Base-by-base conservation (phyloP, 352 stramenopile genomes). In the Elongisporangium senticosum region DNA sequence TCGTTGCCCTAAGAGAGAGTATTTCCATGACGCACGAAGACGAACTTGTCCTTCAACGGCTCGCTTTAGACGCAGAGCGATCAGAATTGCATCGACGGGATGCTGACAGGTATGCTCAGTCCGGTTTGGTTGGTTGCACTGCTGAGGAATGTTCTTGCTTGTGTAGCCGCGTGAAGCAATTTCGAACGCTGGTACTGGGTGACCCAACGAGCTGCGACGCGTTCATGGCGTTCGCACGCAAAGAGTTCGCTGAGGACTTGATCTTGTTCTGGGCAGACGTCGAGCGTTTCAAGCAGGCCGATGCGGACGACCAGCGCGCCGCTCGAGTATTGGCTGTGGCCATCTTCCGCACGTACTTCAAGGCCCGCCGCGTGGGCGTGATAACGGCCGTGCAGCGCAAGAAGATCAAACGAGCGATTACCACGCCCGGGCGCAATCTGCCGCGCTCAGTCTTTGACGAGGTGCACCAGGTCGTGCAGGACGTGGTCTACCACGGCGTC, bases 351-450 rank as follows among this genome's bases (percentile, higher is more conserved):
- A 75, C 57, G 6, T 89, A 75, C 57, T 73, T 90, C 64, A 86
- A 90, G 50, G 85, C 77, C 0, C 67, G 72, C 1, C 69, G 78
- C 5, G 66, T 90, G 24, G 85, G 82, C 51, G 63, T 86, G 14
- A 78, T 86, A 55, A 90, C 80, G 5, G 75, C 76, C 1, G 74
- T 75, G 4, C 78, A 89, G 52, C 73, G 73, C 51, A 90, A 89
- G 54, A 77, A 73, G 37, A 85, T 90, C 58, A 84, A 87, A 56
- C 84, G 85, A 14, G 56, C 58, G 23, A 86, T 89, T 59, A 88
- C 80, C 3, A 85, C 67, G 5, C 76, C 78, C 1, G 76, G 67
- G 28, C 84, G 77, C 40, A 82, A 75, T 24, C 43, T 90, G 20
- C 68, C 69, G 0, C 24, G 26, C 0, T 62, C 56, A 1, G 66